Evolutionary conservation across 495 filamentous ascomycete species (phyloP).

Genomic region (Daldinia childiae): DNA sequence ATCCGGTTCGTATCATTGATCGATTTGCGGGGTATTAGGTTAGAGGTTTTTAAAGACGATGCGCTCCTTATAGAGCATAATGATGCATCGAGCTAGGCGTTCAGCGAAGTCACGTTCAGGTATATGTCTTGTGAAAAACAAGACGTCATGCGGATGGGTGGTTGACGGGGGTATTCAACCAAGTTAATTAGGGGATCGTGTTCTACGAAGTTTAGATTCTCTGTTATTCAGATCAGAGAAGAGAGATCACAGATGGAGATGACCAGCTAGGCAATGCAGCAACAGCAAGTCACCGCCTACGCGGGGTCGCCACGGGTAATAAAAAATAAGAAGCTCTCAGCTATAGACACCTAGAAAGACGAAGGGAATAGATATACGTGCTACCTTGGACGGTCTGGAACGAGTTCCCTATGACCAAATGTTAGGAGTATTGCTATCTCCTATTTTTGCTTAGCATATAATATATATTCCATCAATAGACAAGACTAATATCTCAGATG

Average conservation of each 20-base stretch:
- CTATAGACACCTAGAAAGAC: slow-evolving; percentile 1
- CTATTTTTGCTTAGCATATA: neutral
- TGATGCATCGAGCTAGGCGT: slow-evolving; percentile 31
- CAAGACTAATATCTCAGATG: too few relatives aligned
- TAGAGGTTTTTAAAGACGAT: neutral
- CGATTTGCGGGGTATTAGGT: neutral
- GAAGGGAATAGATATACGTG: neutral
- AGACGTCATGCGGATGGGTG: slow-evolving; percentile 7
- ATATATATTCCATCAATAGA: neutral
- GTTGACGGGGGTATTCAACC: neutral
- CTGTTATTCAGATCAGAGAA: neutral
- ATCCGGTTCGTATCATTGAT: neutral
- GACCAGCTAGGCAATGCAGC: neutral
- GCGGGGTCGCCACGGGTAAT: neutral
- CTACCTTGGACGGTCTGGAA: neutral
- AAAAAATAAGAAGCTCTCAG: neutral
- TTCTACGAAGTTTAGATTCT: neutral
- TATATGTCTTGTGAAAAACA: neutral
- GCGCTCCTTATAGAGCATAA: slow-evolving; percentile 18
- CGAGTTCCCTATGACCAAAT: neutral
- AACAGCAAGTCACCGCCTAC: neutral
- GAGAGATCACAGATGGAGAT: neutral
- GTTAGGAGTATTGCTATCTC: neutral
- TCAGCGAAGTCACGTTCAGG: slow-evolving; percentile 16
- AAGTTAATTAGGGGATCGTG: neutral